These are phyloP conservation scores for Rhizopus arrhizus DNA, from an alignment of 371 early-diverging fungal genomes.

Conservation along the genomic window DNA sequence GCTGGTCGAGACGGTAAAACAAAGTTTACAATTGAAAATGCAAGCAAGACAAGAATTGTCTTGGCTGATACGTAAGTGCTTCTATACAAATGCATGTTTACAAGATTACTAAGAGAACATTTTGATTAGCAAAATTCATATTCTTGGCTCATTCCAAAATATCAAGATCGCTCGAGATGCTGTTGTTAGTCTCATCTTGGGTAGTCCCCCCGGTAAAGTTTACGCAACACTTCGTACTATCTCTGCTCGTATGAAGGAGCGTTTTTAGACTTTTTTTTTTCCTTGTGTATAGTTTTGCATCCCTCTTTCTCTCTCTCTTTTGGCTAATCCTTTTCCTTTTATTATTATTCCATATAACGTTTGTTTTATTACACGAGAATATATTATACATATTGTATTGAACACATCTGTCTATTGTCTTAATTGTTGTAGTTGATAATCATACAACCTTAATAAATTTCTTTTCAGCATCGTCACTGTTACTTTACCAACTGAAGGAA, in stretches of 20 bases:
- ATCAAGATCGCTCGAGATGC: conserved; percentile 98
- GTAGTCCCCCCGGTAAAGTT: conserved; percentile 98
- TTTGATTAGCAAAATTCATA: conserved; percentile 80
- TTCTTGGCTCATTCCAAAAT: conserved; percentile 96
- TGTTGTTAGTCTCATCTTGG: conserved; percentile 93
- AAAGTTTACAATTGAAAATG: conserved; percentile 90
- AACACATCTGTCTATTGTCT: neutral
- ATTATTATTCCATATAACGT: neutral
- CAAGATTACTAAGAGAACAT: neutral
- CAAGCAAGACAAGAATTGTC: conserved; percentile 95
- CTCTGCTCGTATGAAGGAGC: conserved; percentile 91
- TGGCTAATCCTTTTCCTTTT: conserved; percentile 8
- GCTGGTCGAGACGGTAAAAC: conserved; percentile 99
- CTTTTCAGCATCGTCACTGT: conserved; percentile 95
- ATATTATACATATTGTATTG: too few relatives aligned
- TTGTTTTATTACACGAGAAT: too few relatives aligned
- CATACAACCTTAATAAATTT: conserved; percentile 83
- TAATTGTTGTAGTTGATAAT: conserved; percentile 52
- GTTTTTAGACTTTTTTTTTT: conserved; percentile 61
- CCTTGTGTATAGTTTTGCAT: too few relatives aligned
- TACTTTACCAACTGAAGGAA: conserved; percentile 94
- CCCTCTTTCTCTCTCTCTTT: neutral
- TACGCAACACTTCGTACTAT: conserved; percentile 89
- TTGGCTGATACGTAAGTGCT: conserved; percentile 89
- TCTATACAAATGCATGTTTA: neutral